Evolutionary conservation across 306 rosid species (phyloP).

Genomic region (Sicyos edulis): DNA sequence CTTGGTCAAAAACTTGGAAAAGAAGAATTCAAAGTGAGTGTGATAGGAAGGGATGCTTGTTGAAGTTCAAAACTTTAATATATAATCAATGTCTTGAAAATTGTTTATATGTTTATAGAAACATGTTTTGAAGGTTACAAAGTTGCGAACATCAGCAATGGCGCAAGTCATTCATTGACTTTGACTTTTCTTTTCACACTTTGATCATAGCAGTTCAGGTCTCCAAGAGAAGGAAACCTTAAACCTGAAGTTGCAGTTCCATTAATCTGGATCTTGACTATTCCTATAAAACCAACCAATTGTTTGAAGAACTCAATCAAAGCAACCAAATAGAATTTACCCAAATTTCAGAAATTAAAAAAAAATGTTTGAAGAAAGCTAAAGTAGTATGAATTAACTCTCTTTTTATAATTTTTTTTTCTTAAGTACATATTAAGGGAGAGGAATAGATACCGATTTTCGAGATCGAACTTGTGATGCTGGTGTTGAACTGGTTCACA

Average conservation of each 20-base stretch:
- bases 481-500: too few relatives aligned
- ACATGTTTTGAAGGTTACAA: neutral
- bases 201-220: neutral
- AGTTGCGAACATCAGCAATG: conserved; percentile 6
- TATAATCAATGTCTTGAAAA: neutral
- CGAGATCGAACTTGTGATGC: too few relatives aligned
- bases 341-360: too few relatives aligned
- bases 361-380: too few relatives aligned
- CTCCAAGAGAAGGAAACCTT: neutral
- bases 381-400: too few relatives aligned
- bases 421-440: too few relatives aligned
- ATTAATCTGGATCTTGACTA: too few relatives aligned
- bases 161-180: conserved; percentile 11
- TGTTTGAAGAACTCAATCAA: conserved; percentile 9
- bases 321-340: neutral
- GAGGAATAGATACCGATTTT: too few relatives aligned
- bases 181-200: conserved; percentile 9
- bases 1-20: conserved; percentile 8
- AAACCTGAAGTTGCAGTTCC: too few relatives aligned
- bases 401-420: too few relatives aligned
- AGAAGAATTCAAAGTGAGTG: conserved; percentile 4
- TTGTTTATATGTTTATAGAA: neutral
- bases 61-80: neutral
- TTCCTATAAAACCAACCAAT: neutral
- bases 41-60: neutral